Percentiles rank a stretch among this genome's conserved stretches.
Evolutionary conservation across 495 filamentous ascomycete species (phyloP).

Genomic region (Recurvomyces mirabilis): DNA sequence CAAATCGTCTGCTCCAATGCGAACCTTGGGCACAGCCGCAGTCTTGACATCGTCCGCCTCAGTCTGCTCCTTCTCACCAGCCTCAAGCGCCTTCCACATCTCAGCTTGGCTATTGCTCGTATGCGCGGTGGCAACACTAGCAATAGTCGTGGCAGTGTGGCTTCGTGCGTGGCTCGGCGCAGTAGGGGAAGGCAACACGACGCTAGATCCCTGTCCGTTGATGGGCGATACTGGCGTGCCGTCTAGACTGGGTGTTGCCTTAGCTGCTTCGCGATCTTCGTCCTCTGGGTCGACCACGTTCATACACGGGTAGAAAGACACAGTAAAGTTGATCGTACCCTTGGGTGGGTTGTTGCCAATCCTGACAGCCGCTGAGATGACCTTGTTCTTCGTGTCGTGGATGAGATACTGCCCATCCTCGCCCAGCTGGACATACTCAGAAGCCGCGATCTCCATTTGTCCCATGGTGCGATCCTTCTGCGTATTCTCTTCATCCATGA

Average conservation of each 20-base stretch:
- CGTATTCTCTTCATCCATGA: slow-evolving; percentile 91
- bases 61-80: slow-evolving; percentile 45
- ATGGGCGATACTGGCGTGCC: not conserved
- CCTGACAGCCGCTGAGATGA: slow-evolving; percentile 50
- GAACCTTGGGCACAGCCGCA: slow-evolving; percentile 61
- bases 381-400: slow-evolving; percentile 55
- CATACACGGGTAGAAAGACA: slow-evolving; percentile 79
- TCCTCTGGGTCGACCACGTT: slow-evolving; percentile 87
- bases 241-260: slow-evolving; percentile 12
- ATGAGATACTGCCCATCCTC: slow-evolving; percentile 73
- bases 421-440: slow-evolving; percentile 67
- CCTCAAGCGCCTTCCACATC: slow-evolving; percentile 33
- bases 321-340: slow-evolving; percentile 72
- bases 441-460: slow-evolving; percentile 56
- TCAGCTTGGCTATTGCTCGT: slow-evolving; percentile 19
- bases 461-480: slow-evolving; percentile 81
- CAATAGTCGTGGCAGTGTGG: slow-evolving; percentile 14
- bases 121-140: slow-evolving; percentile 9
- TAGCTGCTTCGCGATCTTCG: slow-evolving; percentile 47
- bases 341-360: slow-evolving; percentile 59
- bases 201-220: not conserved
- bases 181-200: too few relatives aligned
- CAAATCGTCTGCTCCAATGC: slow-evolving; percentile 66
- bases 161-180: not conserved
- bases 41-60: slow-evolving; percentile 33